Conservation (phyloP, 495 filamentous ascomycete species). For the Lentithecium fluviatile region DNA sequence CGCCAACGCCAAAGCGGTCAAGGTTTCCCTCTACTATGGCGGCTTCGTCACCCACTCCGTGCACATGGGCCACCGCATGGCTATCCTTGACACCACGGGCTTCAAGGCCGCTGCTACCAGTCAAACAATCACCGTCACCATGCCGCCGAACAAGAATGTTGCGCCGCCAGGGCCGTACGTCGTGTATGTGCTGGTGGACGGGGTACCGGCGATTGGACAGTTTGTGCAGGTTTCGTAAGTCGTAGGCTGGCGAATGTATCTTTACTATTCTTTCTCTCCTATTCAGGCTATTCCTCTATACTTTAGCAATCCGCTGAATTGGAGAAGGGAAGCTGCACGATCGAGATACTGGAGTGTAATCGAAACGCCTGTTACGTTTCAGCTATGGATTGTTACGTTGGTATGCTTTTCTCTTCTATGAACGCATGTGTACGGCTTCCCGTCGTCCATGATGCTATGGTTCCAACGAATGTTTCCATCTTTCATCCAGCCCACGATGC, state of each 20-base stretch:
- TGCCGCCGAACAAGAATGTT: constrained; percentile 56
- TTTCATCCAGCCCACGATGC: too few relatives aligned
- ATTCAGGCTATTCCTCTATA: neutral
- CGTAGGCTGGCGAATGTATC: neutral
- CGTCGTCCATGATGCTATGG: too few relatives aligned
- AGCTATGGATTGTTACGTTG: neutral
- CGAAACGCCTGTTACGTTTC: neutral
- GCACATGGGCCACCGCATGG: constrained; percentile 64
- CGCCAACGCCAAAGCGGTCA: constrained; percentile 42
- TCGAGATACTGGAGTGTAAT: neutral
- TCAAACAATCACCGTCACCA: constrained; percentile 53
- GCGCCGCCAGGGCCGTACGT: constrained; percentile 62
- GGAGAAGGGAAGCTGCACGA: neutral
- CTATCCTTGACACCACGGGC: constrained; percentile 55
- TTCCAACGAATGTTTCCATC: too few relatives aligned
- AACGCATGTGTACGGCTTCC: neutral
- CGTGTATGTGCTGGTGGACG: constrained; percentile 59
- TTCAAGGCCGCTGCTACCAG: constrained; percentile 44
- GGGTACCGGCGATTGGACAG: constrained; percentile 51
- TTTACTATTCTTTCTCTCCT: neutral
- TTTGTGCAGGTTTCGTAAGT: constrained; percentile 32
- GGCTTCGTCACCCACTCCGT: constrained; percentile 62
- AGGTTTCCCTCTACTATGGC: constrained; percentile 58
- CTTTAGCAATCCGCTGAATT: neutral
- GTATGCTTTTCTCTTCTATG: neutral